Evolutionary conservation across 495 filamentous ascomycete genomes (phyloP), one percentile per base, ranked within the genome.

Genomic region (Monascus purpureus): DNA sequence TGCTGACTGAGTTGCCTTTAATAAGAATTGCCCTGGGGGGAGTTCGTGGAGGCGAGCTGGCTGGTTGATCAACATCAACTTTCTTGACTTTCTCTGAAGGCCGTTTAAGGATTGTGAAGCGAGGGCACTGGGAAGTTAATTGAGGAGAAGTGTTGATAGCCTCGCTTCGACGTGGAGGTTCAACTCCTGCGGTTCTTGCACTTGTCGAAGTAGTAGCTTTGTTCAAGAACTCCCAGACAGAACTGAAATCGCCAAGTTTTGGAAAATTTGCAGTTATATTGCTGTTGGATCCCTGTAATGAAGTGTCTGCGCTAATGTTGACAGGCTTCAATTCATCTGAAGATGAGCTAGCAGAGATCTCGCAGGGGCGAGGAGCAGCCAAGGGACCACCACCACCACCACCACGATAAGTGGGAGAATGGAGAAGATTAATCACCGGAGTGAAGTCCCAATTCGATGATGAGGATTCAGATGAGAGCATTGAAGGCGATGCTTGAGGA

Each of bases 371-470:
- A 42, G 39, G 15, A 27, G 31, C 29, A 25, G 20, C 13, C 15
- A 43, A 26, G 15, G 29, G 29, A 13, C 5, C 5, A 13, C 5
- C 5, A 20, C 9, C 6, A 11, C 43, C 34, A 29, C 37, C 29
- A 23, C 40, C 24, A 29, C 34, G 27, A 25, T 46, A 38, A 18
- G 58, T 48, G 40, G 57, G 56, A 13, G 60, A 57, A 22, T 47
- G 42, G n/a, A 67, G 50, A 28, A 70, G 54, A 40, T 63, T 57
- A 39, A 59, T 56, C 45, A 61, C 66, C 40, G 56, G 49, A 35
- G 59, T 46, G 38, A 70, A 64, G 40, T 65, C 63, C 66, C 66
- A 70, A 28, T 40, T 48, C 26, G 55, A 54, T 34, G 55, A 54
- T 34, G 45, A 31, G 13, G 38, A 24, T 28, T 44, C 38, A 13